Percentiles rank a stretch among this genome's conserved stretches.
phyloP scores from a whole-genome alignment of 1,284 basidiomycete genomes.

The Cerioporus squamosus region DNA sequence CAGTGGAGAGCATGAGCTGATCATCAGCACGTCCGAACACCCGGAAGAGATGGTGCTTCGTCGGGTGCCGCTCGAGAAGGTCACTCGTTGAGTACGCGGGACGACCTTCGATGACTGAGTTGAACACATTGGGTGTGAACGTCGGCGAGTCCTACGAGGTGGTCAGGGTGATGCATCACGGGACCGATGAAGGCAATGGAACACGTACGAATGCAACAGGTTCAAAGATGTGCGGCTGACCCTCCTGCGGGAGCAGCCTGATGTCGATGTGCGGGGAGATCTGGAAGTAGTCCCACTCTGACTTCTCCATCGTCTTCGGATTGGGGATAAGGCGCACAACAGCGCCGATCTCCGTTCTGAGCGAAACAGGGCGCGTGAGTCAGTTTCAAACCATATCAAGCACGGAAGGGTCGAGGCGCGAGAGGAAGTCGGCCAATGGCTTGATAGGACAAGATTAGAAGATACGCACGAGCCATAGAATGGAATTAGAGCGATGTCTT shows the following conservation, averaged over 20 bases:
- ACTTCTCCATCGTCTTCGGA: slow-evolving; percentile 10
- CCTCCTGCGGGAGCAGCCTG: slow-evolving; percentile 25
- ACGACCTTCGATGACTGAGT: slow-evolving; percentile 33
- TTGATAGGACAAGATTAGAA: background rate
- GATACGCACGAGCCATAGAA: slow-evolving; percentile 35
- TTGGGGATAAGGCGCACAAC: slow-evolving; percentile 13
- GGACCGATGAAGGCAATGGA: background rate
- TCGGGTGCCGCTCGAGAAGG: slow-evolving; percentile 50
- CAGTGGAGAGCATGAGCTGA: slow-evolving; percentile 55
- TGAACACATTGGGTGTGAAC: slow-evolving; percentile 31
- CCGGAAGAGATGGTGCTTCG: slow-evolving; percentile 46
- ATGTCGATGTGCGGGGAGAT: slow-evolving; percentile 22
- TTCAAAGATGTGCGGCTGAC: slow-evolving; percentile 27
- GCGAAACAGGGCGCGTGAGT: background rate
- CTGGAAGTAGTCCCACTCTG: slow-evolving; percentile 35
- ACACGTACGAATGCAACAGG: slow-evolving; percentile 28
- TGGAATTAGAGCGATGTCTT: slow-evolving; percentile 30
- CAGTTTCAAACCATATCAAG: no score
- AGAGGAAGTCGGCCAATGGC: background rate
- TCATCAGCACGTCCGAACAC: slow-evolving; percentile 53
- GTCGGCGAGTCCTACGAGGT: slow-evolving; percentile 16
- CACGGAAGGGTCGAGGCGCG: no score
- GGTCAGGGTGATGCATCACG: background rate
- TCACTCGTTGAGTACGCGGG: slow-evolving; percentile 46
- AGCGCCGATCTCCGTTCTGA: slow-evolving; percentile 20